Evolutionary conservation across 2,329 filamentous ascomycete species (phyloP).

Genomic region (Nothopassalora personata): DNA sequence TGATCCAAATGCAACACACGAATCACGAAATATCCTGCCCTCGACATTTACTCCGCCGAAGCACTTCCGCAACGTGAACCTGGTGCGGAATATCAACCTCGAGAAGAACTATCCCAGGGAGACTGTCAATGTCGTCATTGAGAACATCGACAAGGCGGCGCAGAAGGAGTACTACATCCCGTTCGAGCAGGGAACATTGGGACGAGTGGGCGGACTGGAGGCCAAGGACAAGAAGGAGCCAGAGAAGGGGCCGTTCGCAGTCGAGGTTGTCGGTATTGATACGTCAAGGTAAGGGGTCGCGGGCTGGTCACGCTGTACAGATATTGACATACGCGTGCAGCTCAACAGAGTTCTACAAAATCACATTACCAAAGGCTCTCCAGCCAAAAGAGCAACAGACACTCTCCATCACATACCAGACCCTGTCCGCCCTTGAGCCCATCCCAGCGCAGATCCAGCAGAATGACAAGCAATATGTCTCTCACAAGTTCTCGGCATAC

Average conservation of each 20-base stretch:
- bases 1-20: conserved; percentile 54
- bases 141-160: conserved; percentile 73
- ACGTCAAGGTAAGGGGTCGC: conserved; percentile 43
- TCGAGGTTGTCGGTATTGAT: conserved; percentile 60
- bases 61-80: conserved; percentile 88
- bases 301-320: background rate
- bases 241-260: conserved; percentile 59
- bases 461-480: conserved; percentile 77
- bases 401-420: conserved; percentile 77
- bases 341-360: conserved; percentile 68
- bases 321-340: conserved; percentile 21
- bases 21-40: conserved; percentile 45
- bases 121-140: conserved; percentile 86
- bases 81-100: conserved; percentile 82
- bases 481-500: conserved; percentile 82
- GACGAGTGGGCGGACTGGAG: conserved; percentile 77
- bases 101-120: conserved; percentile 91
- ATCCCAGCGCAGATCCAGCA: conserved; percentile 81
- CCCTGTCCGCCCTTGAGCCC: conserved; percentile 71
- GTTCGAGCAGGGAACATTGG: conserved; percentile 71
- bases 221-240: conserved; percentile 86
- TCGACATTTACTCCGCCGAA: conserved; percentile 72
- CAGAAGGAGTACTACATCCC: conserved; percentile 90
- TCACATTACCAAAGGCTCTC: conserved; percentile 71
- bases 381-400: conserved; percentile 74